Evolutionary conservation across 768 basidiomycete species (phyloP).

Genomic region (Boletus huronensis): DNA sequence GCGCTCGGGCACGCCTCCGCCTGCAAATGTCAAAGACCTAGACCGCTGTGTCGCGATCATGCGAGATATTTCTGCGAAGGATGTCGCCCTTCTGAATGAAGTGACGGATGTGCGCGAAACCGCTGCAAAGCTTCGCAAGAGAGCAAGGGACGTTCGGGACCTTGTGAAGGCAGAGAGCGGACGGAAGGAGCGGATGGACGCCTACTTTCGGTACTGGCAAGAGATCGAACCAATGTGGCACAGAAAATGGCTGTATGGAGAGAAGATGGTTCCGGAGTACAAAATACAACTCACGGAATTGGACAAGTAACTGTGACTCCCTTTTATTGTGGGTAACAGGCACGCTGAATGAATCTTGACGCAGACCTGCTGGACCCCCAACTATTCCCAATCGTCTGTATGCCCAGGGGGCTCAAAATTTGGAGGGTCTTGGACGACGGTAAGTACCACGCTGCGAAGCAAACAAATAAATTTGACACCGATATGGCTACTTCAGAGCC

Average conservation of each 20-base stretch:
- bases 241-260: slow-evolving; percentile 25
- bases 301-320: slow-evolving; percentile 3
- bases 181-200: slow-evolving; percentile 26
- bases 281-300: neutral
- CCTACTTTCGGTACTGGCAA: slow-evolving; percentile 28
- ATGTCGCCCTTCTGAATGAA: slow-evolving; percentile 13
- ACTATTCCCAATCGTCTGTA: neutral
- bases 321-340: neutral
- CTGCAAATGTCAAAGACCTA: slow-evolving; percentile 17
- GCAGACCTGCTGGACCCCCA: slow-evolving; percentile 11
- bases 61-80: slow-evolving; percentile 19
- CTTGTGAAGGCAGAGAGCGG: slow-evolving; percentile 22
- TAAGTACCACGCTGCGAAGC: neutral
- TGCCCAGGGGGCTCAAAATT: neutral
- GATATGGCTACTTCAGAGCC: neutral
- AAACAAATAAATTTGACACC: neutral
- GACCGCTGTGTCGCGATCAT: slow-evolving; percentile 27
- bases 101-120: slow-evolving; percentile 7
- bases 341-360: neutral
- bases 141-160: slow-evolving; percentile 22
- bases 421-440: neutral
- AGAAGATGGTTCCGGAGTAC: neutral
- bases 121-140: slow-evolving; percentile 19
- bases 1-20: slow-evolving; percentile 19
- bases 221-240: slow-evolving; percentile 23